Evolutionary conservation across 352 stramenopile genomes (phyloP), one percentile per base, ranked within the genome.

Genomic region (Globisporangium perplexum): DNA sequence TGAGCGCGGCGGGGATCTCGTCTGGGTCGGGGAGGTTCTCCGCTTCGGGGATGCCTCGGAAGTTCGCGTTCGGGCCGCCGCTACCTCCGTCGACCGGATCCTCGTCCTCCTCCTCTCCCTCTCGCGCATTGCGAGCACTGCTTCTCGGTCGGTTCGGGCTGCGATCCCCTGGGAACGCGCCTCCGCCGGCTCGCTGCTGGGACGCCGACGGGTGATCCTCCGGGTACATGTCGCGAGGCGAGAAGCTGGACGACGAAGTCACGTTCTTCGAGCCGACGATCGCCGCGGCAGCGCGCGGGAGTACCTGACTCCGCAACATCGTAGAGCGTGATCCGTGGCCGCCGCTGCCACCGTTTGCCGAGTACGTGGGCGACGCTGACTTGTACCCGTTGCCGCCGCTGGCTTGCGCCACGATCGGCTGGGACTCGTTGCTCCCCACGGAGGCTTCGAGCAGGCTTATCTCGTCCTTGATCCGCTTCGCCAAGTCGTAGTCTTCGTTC

Each of bases 401-500:
- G 15, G 17, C 22, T 23, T 20, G 31, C 15, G 64, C 59, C 47
- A 85, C 15, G 46, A 88, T 88, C 24, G 76, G 74, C 50, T 88
- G 73, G 1, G 69, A 69, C 50, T 86, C 73, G 47, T 87, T 86
- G 51, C 72, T 86, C 6, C 59, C 66, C 0, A 86, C 72, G 0
- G 74, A 77, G 1, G 57, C 78, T 46, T 95, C 80, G 3, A 96
- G 59, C 55, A 75, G 63, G 1, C 50, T 60, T 39, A 97, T 95
- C 52, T 96, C 84, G 41, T 90, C 69, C 58, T 98, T 98, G 36
- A 97, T 80, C 18, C 73, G 71, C 65, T 97, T 96, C 23, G 92
- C 92, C 18, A 80, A 51, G 51, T 98, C 91, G 50, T 97, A 98
- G 58, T 98, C 91, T 64, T 98, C 92, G 24, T 83, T 89, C 2